Percentiles rank a stretch among this genome's conserved stretches.
phyloP scores from a whole-genome alignment of 202 grass and related monocot species.

The Alloteropsis angusta region DNA sequence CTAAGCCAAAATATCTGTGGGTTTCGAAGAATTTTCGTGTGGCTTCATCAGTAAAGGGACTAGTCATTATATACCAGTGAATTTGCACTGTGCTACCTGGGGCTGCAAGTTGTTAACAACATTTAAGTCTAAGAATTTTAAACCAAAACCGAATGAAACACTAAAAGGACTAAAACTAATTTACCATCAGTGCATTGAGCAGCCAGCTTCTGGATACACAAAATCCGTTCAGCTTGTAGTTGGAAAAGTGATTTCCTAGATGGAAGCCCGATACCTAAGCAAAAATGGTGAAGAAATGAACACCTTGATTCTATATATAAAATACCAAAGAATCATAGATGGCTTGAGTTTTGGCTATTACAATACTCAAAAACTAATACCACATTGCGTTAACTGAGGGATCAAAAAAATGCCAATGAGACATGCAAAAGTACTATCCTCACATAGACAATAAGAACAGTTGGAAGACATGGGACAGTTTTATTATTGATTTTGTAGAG shows the following conservation, averaged over 20 bases:
- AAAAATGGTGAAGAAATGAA: slow-evolving; percentile 9
- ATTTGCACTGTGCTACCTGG: slow-evolving; percentile 44
- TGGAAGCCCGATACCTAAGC: slow-evolving; percentile 68
- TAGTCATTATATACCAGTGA: slow-evolving; percentile 96
- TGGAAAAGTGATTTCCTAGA: slow-evolving; percentile 86
- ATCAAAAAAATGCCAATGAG: not conserved
- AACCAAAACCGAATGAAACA: not conserved
- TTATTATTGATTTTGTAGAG: not conserved
- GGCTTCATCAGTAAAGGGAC: slow-evolving; percentile 73
- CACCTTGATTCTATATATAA: not conserved
- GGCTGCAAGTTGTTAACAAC: slow-evolving; percentile 19
- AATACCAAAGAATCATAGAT: not conserved
- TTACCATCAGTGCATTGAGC: slow-evolving; percentile 63
- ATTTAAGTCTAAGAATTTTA: not conserved
- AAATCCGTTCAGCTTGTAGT: slow-evolving; percentile 80
- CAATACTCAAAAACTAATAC: not conserved
- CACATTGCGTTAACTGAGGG: not conserved
- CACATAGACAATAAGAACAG: not conserved
- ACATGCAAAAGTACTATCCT: not conserved
- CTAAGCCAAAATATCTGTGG: slow-evolving; percentile 82
- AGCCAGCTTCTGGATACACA: slow-evolving; percentile 71
- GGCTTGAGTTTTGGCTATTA: not conserved
- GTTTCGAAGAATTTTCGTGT: slow-evolving; percentile 70
- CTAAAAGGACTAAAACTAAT: slow-evolving; percentile 1
- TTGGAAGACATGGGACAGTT: not conserved